These are phyloP conservation scores for Aspergillus asperescens DNA, from an alignment of 495 filamentous ascomycete genomes.

Conservation along the genomic window DNA sequence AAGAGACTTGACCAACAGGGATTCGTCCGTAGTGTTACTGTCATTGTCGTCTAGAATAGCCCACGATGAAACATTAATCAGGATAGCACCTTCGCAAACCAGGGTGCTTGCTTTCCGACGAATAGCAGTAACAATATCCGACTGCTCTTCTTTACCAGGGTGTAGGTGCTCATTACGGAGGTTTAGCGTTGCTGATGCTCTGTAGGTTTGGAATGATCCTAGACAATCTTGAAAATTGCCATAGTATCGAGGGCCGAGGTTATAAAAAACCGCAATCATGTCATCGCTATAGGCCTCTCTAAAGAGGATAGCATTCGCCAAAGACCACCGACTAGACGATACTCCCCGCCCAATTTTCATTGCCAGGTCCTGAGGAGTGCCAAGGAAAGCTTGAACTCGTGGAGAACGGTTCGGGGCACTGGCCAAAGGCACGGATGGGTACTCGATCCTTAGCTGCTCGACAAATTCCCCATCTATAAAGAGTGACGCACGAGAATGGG, in stretches of 20 bases:
- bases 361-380: constrained; percentile 87
- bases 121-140: constrained; percentile 86
- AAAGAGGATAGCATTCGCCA: constrained; percentile 83
- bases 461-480: constrained; percentile 92
- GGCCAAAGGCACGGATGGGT: constrained; percentile 60
- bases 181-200: constrained; percentile 85
- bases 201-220: constrained; percentile 94
- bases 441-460: constrained; percentile 84
- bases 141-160: constrained; percentile 84
- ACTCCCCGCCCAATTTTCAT: constrained; percentile 71
- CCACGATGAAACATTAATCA: constrained; percentile 77
- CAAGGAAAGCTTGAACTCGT: constrained; percentile 85
- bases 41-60: constrained; percentile 74
- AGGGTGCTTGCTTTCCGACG: constrained; percentile 73
- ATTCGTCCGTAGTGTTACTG: constrained; percentile 61
- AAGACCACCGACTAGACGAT: constrained; percentile 74
- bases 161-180: constrained; percentile 88
- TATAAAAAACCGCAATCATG: constrained; percentile 81
- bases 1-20: constrained; percentile 67
- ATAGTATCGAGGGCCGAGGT: constrained; percentile 82
- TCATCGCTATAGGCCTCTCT: constrained; percentile 87
- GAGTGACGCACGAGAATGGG: constrained; percentile 75
- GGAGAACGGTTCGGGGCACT: constrained; percentile 49
- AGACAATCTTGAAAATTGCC: constrained; percentile 96
- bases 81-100: constrained; percentile 72